Evolutionary conservation across 495 filamentous ascomycete genomes (phyloP), one percentile per base, ranked within the genome.

Genomic region (Tuber melanosporum): DNA sequence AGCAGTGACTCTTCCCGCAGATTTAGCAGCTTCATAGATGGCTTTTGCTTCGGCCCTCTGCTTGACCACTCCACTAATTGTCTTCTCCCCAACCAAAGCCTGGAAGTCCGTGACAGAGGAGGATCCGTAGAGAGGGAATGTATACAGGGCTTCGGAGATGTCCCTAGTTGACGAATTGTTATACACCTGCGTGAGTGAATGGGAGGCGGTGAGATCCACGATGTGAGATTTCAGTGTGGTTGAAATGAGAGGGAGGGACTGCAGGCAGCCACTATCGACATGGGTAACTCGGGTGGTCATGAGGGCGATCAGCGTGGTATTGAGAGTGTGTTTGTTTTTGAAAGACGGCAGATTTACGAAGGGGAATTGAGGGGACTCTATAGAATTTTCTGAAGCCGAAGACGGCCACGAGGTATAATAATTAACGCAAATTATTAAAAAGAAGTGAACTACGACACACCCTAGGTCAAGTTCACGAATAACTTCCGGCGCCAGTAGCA

Each of bases 91-190:
- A 73, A 92, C 84, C 19, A 85, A 85, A 78, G 89, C 90, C 2
- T 85, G 86, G 75, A 92, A 93, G 42, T 85, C 85, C 19, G 90
- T 89, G 7, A 93, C 89, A 32, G 89, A 89, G 3, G 91, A 88
- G 36, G 90, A 90, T 79, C 91, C 89, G 80, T 90, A 91, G 5
- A 92, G 85, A 0, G 91, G 91, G 77, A 93, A 92, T 3, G 86
- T 87, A 83, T 93, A 93, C 36, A 84, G 83, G 73, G 89, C 86
- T 78, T 90, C 84, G 44, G 86, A 80, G 74, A 91, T 87, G 2
- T 71, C 82, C 52, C 22, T 15, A n/a, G 19, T 14, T 26, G 79
- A 82, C 1, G 86, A 82, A 77, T 91, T 91, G 73, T 83, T 81
- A 77, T 91, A 92, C 7, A 86, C 89, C 81, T 93, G 91, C 0